phyloP scores from a whole-genome alignment of 768 basidiomycete genomes.

The Rossbeevera mucosa region DNA sequence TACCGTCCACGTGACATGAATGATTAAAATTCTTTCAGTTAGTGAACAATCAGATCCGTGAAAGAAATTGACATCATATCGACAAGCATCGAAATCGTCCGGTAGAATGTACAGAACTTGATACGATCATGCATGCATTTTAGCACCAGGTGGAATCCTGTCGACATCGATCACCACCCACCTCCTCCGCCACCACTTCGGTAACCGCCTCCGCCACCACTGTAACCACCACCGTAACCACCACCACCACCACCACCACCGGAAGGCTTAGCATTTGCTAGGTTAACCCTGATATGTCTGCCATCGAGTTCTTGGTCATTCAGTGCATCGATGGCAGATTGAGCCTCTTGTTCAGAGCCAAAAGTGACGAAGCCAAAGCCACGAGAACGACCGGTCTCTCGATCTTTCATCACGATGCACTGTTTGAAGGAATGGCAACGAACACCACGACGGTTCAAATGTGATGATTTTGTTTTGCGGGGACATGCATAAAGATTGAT shows the following conservation, averaged over 20 bases:
- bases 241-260: slow-evolving; percentile 21
- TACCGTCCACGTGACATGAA: background rate
- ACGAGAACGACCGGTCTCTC: slow-evolving; percentile 54
- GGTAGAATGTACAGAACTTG: slow-evolving; percentile 1
- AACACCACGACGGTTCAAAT: slow-evolving; percentile 4
- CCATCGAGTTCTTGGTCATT: slow-evolving; percentile 54
- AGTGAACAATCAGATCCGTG: slow-evolving; percentile 1
- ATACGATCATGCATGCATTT: slow-evolving; percentile 11
- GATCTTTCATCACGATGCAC: slow-evolving; percentile 42
- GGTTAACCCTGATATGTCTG: slow-evolving; percentile 50
- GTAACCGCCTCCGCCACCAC: slow-evolving; percentile 4
- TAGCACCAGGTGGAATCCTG: background rate
- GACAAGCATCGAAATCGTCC: slow-evolving; percentile 3
- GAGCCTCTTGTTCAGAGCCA: slow-evolving; percentile 31
- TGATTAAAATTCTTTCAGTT: background rate
- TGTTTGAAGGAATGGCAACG: slow-evolving; percentile 11
- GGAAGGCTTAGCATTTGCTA: slow-evolving; percentile 27
- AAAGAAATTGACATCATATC: slow-evolving; percentile 5
- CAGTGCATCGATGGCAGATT: slow-evolving; percentile 41
- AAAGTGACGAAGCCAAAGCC: slow-evolving; percentile 55
- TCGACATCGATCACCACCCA: slow-evolving; percentile 8
- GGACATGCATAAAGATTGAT: slow-evolving; percentile 23
- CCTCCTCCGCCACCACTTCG: slow-evolving; percentile 4
- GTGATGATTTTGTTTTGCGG: slow-evolving; percentile 6
- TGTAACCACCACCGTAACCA: slow-evolving; percentile 1